These are phyloP conservation scores for Hirsutella thompsonii DNA, from an alignment of 2,329 filamentous ascomycete species.

Conservation along the genomic window DNA sequence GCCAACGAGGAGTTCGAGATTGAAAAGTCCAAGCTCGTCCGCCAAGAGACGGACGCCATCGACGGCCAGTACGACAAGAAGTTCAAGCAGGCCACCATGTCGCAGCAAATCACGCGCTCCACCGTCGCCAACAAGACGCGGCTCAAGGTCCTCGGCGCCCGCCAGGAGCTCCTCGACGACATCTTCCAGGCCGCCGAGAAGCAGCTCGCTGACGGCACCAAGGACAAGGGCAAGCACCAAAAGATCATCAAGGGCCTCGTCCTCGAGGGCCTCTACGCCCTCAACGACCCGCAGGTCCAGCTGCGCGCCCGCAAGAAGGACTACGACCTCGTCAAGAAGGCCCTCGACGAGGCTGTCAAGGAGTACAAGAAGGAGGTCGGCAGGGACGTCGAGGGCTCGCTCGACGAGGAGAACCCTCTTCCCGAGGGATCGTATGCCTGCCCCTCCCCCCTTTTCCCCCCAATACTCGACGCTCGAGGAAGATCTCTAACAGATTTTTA, in stretches of 20 bases:
- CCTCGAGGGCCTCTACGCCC: constrained; percentile 78
- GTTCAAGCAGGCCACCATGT: constrained; percentile 97
- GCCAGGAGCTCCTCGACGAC: constrained; percentile 81
- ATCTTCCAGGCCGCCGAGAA: constrained; percentile 74
- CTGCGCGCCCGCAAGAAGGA: constrained; percentile 73
- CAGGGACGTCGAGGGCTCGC: constrained; percentile 53
- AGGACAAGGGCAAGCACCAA: constrained; percentile 65
- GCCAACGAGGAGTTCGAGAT: constrained; percentile 98
- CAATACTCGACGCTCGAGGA: constrained; percentile 9
- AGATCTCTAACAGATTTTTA: background rate
- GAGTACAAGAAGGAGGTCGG: constrained; percentile 74
- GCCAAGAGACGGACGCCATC: constrained; percentile 86
- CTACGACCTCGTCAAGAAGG: constrained; percentile 61
- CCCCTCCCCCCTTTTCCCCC: too few species aligned
- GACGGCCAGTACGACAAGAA: constrained; percentile 94
- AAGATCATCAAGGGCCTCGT: constrained; percentile 65
- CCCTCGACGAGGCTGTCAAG: constrained; percentile 59
- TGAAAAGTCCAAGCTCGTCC: constrained; percentile 97
- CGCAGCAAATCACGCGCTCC: constrained; percentile 95
- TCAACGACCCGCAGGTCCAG: constrained; percentile 67
- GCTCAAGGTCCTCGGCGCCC: constrained; percentile 71
- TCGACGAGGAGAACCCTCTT: constrained; percentile 70
- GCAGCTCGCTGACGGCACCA: constrained; percentile 51
- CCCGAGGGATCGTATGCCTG: constrained; percentile 69
- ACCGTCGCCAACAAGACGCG: constrained; percentile 94